These are phyloP conservation scores for Camellia lanceoleosa DNA, from an alignment of 148 eudicot species.

Conservation along the genomic window DNA sequence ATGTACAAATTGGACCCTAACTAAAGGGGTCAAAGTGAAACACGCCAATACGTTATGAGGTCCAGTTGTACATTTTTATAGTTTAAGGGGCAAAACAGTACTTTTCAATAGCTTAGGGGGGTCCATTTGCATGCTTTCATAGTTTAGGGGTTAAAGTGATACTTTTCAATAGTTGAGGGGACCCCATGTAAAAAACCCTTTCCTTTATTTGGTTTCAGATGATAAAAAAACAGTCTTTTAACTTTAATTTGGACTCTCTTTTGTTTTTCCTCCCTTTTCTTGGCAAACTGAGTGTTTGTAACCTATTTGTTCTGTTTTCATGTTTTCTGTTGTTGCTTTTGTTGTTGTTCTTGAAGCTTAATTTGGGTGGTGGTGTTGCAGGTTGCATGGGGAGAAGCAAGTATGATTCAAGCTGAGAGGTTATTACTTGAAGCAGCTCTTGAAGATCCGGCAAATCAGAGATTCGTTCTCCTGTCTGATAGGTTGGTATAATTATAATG, in stretches of 20 bases:
- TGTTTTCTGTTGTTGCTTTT: conserved; percentile 3
- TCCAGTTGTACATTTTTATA: no score
- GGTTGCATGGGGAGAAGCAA: conserved; percentile 95
- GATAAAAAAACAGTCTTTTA: not conserved
- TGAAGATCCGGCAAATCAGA: conserved; percentile 82
- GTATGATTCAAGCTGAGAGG: conserved; percentile 94
- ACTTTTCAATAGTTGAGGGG: no score
- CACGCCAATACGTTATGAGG: no score
- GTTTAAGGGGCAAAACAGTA: no score
- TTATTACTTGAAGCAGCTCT: conserved; percentile 79
- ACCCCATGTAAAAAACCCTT: no score
- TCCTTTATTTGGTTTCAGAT: not conserved
- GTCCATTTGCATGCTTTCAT: no score
- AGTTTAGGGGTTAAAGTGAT: no score
- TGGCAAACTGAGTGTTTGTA: not conserved
- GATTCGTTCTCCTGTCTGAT: conserved; percentile 97
- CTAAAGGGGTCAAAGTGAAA: no score
- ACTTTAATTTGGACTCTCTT: not conserved
- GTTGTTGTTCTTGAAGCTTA: not conserved
- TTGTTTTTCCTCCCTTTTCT: not conserved
- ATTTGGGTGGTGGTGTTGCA: conserved; percentile 30
- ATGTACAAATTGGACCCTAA: no score
- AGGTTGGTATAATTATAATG: conserved; percentile 39
- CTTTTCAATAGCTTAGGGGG: no score
- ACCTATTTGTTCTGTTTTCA: not conserved